Base-by-base conservation (phyloP, 2,329 filamentous ascomycete species). In the Fusarium sp. region DNA sequence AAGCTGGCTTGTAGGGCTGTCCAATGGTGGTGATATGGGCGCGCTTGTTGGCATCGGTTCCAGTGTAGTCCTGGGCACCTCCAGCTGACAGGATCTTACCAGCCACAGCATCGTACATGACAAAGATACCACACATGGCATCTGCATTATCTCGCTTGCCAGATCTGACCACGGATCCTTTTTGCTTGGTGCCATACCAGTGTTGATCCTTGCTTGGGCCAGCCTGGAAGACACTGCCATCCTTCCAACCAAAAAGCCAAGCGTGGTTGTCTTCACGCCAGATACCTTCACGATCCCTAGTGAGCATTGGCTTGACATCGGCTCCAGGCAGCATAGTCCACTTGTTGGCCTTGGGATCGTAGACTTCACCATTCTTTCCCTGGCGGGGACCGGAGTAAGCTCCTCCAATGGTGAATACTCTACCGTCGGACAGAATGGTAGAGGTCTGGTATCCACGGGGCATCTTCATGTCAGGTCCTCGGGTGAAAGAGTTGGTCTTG, bases 321-420 rank as follows among this genome's bases (percentile, higher is more conserved):
- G 81, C 80, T 24, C 80, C 81, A 2, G 77, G 69, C 1, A 88
- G 74, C 21, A 77, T 68, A 0, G 78, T 82, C 87, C 87, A 89
- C 5, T 75, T 74, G 33, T 85, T 81, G 6, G 77, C 70, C 3
- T 62, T 73, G 1, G 84, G 81, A 57, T 85, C 77, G 72, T 83
- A 88, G 20, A 88, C 75, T 69, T 90, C 88, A 42, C 85, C 88
- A 60, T 87, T 83, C 78, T 89, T 89, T 29, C 80, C 80, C 31
- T 83, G 80, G 6, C 70, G 57, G 0, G 79, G 82, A 29, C 87
- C 88, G 12, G 80, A 84, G 68, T 74, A 80, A 1, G 84, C 87
- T 6, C 88, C 88, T 20, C 88, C 88, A 37, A 89, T 88, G 15
- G 81, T 83, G 74, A 89, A 90, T 24, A 89, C 81, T 1, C 82